Evolutionary conservation across 495 filamentous ascomycete genomes (phyloP).

Genomic region (Lophium mytilinum): DNA sequence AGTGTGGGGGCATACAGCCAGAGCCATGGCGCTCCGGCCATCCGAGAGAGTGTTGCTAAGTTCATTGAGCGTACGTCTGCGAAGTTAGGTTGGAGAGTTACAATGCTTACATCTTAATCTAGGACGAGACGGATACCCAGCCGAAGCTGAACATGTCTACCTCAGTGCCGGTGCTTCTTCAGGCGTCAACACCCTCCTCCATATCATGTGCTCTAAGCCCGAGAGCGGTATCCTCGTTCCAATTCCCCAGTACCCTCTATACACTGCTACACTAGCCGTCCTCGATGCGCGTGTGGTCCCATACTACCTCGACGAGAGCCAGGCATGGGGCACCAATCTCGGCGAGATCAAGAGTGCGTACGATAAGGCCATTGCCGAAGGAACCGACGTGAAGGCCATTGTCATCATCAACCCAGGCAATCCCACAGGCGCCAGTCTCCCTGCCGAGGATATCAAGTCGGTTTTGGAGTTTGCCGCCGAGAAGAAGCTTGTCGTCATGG

Average conservation of each 20-base stretch:
- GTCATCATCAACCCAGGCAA: conserved; percentile 98
- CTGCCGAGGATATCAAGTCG: conserved; percentile 64
- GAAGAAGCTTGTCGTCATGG: conserved; percentile 79
- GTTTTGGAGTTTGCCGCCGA: conserved; percentile 79
- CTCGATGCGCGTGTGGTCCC: conserved; percentile 82
- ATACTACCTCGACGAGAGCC: conserved; percentile 81
- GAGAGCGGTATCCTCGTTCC: conserved; percentile 83
- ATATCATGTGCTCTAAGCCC: conserved; percentile 74
- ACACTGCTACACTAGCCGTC: conserved; percentile 85
- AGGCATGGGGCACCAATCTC: conserved; percentile 80
- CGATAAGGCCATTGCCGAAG: conserved; percentile 60
- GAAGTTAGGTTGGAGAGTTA: not conserved
- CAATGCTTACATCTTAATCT: conserved; percentile 2
- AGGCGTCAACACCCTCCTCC: conserved; percentile 85
- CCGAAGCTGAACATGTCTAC: conserved; percentile 72
- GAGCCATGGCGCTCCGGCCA: conserved; percentile 75
- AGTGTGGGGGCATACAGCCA: conserved; percentile 95
- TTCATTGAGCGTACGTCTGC: conserved; percentile 69
- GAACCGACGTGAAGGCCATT: conserved; percentile 80
- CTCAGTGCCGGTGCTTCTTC: conserved; percentile 85
- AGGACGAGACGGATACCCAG: conserved; percentile 79
- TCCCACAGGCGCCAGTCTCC: conserved; percentile 82
- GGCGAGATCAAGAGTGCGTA: conserved; percentile 62
- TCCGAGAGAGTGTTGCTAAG: conserved; percentile 79
- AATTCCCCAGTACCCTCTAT: conserved; percentile 96